Base-by-base conservation (phyloP, 305 asterid species). In the Striga hermonthica region DNA sequence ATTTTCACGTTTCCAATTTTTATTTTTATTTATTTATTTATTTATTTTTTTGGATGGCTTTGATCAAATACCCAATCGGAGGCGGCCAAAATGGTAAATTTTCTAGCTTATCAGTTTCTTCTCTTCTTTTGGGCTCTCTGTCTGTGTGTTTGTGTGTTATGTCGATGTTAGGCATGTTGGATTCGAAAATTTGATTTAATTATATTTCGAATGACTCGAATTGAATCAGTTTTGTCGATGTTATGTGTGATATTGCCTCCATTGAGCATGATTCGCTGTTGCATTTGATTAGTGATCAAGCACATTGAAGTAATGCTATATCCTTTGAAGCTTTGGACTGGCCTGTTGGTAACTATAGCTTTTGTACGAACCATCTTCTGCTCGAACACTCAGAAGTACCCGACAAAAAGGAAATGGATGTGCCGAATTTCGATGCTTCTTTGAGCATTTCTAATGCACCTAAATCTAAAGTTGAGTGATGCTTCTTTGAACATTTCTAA, bases 341-440 rank as follows among this genome's bases (percentile, higher is more conserved):
- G 77, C 97, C 94, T n/a, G n/a, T 80, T 65, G 76, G 75, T 69
- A 76, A 84, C 80, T 92, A 82, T 72, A 74, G 82, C 70, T 72
- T 82, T 62, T 88, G 60, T 84, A 76, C 57, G 81, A n/a, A n/a
- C n/a, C 83, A 68, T 76, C 94, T 59, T 74, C 96, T 15, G 74
- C 76, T 64, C 88, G 76, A 62, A 71, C 82, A 50, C 52, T 83
- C 3, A n/a, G 91, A 85, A 79, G 66, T 71, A 4, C 78, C 74
- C 38, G 68, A 69, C 75, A 82, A 70, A 67, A 78, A 76, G 72
- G 89, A 77, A 66, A 63, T 71, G 76, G 80, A 77, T 53, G 71
- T 61, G 52, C 65, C 77, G 12, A 82, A 77, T 66, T 72, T 65
- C 3, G 65, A 67, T 70, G 65, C 80, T 63, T 72, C 60, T 74